phyloP scores from a whole-genome alignment of 768 basidiomycete species.

The Thelephora aurantiotincta region DNA sequence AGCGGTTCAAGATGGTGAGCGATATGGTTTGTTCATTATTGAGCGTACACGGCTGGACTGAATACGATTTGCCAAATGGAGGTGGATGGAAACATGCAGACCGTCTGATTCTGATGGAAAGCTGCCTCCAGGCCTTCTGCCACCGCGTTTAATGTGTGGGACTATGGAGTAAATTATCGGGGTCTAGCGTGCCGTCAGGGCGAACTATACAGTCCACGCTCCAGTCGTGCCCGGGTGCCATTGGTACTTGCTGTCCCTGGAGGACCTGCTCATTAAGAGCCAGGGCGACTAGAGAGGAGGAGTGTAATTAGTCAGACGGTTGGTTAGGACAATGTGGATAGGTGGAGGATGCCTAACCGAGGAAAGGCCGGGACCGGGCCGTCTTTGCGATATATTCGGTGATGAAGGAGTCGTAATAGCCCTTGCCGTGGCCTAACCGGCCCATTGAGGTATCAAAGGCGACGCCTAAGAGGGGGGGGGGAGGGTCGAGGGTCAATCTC shows the following conservation, averaged over 20 bases:
- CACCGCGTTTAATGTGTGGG: not conserved
- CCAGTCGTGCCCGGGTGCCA: conserved; percentile 39
- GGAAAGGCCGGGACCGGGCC: conserved; percentile 32
- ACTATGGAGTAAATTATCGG: no score
- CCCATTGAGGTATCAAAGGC: conserved; percentile 59
- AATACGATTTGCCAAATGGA: not conserved
- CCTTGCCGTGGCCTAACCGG: conserved; percentile 72
- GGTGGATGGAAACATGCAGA: conserved; percentile 5
- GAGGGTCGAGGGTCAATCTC: no score
- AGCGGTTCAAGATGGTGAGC: conserved; percentile 16
- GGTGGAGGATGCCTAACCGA: conserved; percentile 29
- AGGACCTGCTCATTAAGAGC: conserved; percentile 51
- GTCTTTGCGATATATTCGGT: conserved; percentile 30
- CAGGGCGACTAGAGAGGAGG: conserved; percentile 36
- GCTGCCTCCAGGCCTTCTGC: not conserved
- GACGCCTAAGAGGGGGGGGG: conserved; percentile 29
- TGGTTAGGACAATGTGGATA: conserved; percentile 3
- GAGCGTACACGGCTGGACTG: conserved; percentile 1
- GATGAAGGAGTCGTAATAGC: conserved; percentile 71
- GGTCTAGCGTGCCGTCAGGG: conserved; percentile 22
- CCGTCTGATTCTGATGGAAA: not conserved
- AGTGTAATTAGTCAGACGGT: conserved; percentile 4
- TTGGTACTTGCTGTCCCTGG: conserved; percentile 35
- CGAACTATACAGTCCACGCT: conserved; percentile 48
- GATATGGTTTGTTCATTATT: conserved; percentile 2